Evolutionary conservation across 768 basidiomycete genomes (phyloP), one percentile per base, ranked within the genome.

Genomic region (Leccinellum albellum): DNA sequence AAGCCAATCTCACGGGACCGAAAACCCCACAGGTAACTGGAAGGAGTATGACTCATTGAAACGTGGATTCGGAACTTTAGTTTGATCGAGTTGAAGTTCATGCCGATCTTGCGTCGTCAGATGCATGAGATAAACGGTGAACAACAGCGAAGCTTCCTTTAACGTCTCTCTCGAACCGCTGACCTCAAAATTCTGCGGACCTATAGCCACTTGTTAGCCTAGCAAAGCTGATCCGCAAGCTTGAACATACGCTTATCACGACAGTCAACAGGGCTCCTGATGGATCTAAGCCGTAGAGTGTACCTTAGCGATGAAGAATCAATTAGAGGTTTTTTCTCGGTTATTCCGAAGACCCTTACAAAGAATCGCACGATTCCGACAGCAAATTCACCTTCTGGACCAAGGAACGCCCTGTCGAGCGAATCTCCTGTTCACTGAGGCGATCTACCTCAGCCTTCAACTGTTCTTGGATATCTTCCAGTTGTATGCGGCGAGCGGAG

Each of bases 81-180:
- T 61, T 3, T 57, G 6, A 61, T 70, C 56, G 2, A 70, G 59
- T 17, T 71, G 71, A 17, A 70, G 61, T 0, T 72, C 63, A n/a
- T 73, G 69, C 5, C 60, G 61, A 31, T 70, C 71, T 61, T 70
- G 62, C 0, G 65, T n/a, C 9, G 69, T 70, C 24, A 73, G 31
- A 50, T 70, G 61, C 69, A 70, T 69, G 23, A 57, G 60, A 50
- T 69, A 63, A 35, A 70, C 57, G 6, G 67, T 73, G 32, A 64
- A 67, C 48, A 57, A 49, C 32, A 71, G 28, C 4, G 60, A 61
- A 21, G 69, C 58, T 17, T 58, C 64, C n/a, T 59, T 60, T 20
- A 59, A n/a, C 1, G 57, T 54, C 33, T 66, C 69, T 17, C 62
- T 54, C 6, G 20, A 32, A 17, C 69, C 69, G 24, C 53, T 54